phyloP scores from a whole-genome alignment of 139 green algal genomes.

The Tetraselmis striata region DNA sequence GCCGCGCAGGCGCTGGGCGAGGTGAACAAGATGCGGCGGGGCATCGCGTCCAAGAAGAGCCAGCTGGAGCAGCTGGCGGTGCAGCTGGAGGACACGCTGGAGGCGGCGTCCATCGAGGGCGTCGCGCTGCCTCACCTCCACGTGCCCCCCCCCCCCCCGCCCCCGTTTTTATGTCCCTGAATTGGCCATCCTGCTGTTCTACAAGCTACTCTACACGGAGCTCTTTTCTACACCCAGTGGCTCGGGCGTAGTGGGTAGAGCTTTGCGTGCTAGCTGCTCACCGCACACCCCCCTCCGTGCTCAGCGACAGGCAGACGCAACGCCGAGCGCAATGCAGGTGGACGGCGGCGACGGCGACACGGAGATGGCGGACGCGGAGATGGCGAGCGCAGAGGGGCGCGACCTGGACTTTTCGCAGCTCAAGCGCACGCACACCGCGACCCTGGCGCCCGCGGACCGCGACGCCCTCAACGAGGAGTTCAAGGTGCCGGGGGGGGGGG shows the following conservation, averaged over 20 bases:
- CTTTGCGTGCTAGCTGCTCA: no score
- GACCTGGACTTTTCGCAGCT: constrained; percentile 29
- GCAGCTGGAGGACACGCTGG: constrained; percentile 22
- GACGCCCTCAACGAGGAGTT: constrained; percentile 25
- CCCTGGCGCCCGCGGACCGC: constrained; percentile 13
- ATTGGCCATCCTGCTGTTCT: no score
- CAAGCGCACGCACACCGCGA: constrained; percentile 23
- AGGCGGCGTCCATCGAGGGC: constrained; percentile 39
- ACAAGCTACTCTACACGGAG: neutral
- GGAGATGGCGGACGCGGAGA: constrained; percentile 24
- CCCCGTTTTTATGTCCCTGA: no score
- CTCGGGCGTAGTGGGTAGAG: no score
- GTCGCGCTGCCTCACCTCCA: constrained; percentile 5
- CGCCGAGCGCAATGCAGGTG: neutral
- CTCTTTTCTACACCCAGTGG: no score
- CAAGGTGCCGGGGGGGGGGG: no score
- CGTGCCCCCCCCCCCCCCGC: neutral
- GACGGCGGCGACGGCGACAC: constrained; percentile 11
- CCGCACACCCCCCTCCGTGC: no score
- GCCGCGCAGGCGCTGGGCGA: constrained; percentile 35
- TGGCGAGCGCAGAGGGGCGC: constrained; percentile 1
- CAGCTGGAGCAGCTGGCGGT: constrained; percentile 26
- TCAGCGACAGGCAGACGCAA: constrained; percentile 14
- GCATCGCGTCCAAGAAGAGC: constrained; percentile 6
- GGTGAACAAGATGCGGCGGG: constrained; percentile 29